Conservation (phyloP, 768 basidiomycete genomes). For the Rhizopogon vinicolor region DNA sequence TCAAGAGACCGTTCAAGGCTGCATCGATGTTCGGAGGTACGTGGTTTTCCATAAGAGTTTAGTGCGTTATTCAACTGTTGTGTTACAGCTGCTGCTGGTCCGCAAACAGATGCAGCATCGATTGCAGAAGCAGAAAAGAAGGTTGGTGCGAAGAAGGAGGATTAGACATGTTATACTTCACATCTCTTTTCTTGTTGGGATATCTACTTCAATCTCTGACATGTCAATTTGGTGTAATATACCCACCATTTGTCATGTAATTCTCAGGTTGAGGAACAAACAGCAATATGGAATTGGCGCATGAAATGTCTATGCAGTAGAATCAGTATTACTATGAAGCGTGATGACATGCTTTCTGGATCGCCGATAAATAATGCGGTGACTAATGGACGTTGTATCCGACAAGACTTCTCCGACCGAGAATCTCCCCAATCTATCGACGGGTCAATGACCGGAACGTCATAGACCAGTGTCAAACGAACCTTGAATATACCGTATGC, state of each 20-base stretch:
- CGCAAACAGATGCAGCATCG: slow-evolving; percentile 80
- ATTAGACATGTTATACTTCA: slow-evolving; percentile 30
- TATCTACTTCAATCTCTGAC: neutral
- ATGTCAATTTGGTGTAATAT: neutral
- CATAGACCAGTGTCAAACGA: slow-evolving; percentile 11
- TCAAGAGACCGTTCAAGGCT: slow-evolving; percentile 86
- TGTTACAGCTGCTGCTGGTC: slow-evolving; percentile 48
- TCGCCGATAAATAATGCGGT: slow-evolving; percentile 1
- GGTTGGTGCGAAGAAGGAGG: slow-evolving; percentile 77
- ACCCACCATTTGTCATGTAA: neutral
- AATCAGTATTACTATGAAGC: neutral
- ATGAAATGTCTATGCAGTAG: neutral
- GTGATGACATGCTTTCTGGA: neutral
- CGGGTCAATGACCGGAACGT: neutral
- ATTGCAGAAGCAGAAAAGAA: slow-evolving; percentile 89
- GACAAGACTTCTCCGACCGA: slow-evolving; percentile 74
- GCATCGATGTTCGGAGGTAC: slow-evolving; percentile 69
- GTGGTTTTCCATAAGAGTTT: slow-evolving; percentile 14
- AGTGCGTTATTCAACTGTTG: neutral
- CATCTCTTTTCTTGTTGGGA: neutral
- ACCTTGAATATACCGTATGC: slow-evolving; percentile 91
- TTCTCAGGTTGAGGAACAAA: too few species aligned
- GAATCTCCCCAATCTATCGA: slow-evolving; percentile 77
- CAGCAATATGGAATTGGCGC: neutral
- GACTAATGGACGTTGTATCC: slow-evolving; percentile 68